Evolutionary conservation across 352 stramenopile genomes (phyloP), one percentile per base, ranked within the genome.

Genomic region (Blastocystis sp.): DNA sequence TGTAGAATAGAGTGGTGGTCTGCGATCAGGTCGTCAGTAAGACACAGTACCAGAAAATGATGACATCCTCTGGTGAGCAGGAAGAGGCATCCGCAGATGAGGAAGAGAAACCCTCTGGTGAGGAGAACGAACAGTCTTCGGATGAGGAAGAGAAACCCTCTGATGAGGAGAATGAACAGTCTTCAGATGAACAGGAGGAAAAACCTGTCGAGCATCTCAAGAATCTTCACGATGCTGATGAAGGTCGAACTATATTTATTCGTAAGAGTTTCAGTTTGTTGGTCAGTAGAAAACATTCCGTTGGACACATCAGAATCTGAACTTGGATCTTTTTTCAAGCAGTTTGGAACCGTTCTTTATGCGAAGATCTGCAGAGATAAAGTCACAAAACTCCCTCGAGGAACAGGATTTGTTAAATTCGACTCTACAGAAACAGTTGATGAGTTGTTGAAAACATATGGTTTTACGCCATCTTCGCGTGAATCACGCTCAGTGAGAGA

Each of bases 11-110:
- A 0, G 68, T 91, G 16, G 76, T 91, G 7, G 90, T 90, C 26
- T 87, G 91, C 81, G 90, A 90, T 30, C 66, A 91, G 90, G 56
- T 69, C 65, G 81, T 78, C 75, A 50, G 24, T 70, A 90, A 34
- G 90, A 91, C 24, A 90, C 90, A 5, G 90, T 91, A 1, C 64
- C 76, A 4, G 65, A 66, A 41, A 90, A 13, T n/a, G 50, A 13
- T n/a, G 50, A 2, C 13, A 59, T 13, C 50, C 11, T n/a, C 13
- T n/a, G 20, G 20, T 13, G 11, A 90, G 0, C 70, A 92, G 11
- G 87, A 92, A 1, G 54, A 90, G 4, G 64, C 69, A 3, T 81
- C 90, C 6, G 73, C 90, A 30, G 55, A 92, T 30, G 69, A 88
- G 47, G 81, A 90, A 13, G 91, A 79, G 39, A 55, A 76, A 43